Evolutionary conservation across 805 yeast genomes (phyloP).

Genomic region (Jamesozyma hellenica): DNA sequence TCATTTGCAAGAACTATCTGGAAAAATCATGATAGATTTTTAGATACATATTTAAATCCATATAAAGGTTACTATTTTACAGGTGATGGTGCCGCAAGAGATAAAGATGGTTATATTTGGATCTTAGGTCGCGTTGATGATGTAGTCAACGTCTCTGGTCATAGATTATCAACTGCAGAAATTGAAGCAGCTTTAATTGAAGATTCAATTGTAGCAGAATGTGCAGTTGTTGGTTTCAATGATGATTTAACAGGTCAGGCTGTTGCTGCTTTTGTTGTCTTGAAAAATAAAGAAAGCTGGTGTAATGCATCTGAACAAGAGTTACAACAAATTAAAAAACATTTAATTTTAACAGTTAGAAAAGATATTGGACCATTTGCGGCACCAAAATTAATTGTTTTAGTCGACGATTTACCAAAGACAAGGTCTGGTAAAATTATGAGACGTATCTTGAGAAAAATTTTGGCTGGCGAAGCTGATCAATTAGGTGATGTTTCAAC

Average conservation of each 20-base stretch:
- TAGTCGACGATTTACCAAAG: constrained; percentile 73
- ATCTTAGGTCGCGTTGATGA: constrained; percentile 81
- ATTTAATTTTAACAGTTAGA: constrained; percentile 59
- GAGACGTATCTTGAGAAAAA: constrained; percentile 77
- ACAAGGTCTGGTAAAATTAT: constrained; percentile 80
- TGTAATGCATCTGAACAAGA: constrained; percentile 33
- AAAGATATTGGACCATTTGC: constrained; percentile 81
- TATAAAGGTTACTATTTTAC: constrained; percentile 77
- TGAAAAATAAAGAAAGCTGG: constrained; percentile 42
- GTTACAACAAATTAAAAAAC: constrained; percentile 46
- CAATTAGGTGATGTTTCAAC: constrained; percentile 75
- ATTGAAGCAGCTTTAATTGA: constrained; percentile 76
- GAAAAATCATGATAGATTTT: constrained; percentile 61
- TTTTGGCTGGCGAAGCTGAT: constrained; percentile 65
- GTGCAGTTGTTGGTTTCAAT: constrained; percentile 75
- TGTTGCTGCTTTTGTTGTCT: constrained; percentile 70
- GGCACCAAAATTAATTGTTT: constrained; percentile 64
- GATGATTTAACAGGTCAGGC: constrained; percentile 85
- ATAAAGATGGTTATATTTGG: constrained; percentile 77
- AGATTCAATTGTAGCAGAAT: constrained; percentile 59
- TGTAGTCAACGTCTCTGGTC: constrained; percentile 81
- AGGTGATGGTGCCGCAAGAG: constrained; percentile 87
- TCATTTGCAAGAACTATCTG: constrained; percentile 77
- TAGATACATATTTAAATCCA: constrained; percentile 76
- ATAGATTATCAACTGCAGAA: constrained; percentile 80